Base-by-base conservation (phyloP, 2,329 filamentous ascomycete species). In the Xylariomycetidae sp. region DNA sequence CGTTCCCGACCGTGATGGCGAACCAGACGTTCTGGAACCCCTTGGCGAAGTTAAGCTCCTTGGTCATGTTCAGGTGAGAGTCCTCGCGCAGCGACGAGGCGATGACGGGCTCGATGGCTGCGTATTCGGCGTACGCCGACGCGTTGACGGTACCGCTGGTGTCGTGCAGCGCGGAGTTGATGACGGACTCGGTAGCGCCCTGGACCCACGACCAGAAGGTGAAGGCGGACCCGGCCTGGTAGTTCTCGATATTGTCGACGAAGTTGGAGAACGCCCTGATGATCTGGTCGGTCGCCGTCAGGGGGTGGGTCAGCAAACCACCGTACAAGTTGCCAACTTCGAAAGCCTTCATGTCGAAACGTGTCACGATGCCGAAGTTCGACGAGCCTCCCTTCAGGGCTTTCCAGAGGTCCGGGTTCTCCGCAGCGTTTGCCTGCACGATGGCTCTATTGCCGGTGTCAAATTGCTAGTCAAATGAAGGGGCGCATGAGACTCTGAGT, bases 321-420 rank as follows among this genome's bases (percentile, higher is more conserved):
- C 45, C 42, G 42, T 41, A 48, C 12, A 48, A 28, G 2, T 34
- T 10, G 14, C 31, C 26, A 4, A 35, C 23, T 10, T 38, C 33
- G 15, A 48, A 36, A 13, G 36, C 41, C 25, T 46, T 28, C 40
- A 48, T 36, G 23, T 59, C 55, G 40, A 59, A 48, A 13, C 44
- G 41, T 4, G 62, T 55, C 8, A 57, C 49, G 36, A 61, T 49
- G 31, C 63, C 66, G 25, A 67, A 67, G 45, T 70, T 71, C 38
- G 57, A 63, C 10, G 56, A 54, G 27, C 68, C 68, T 10, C 67
- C 68, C 34, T 64, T 63, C 3, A 69, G 51, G 1, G 66, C 67
- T 31, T 54, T 56, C 44, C 53, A 70, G 3, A 72, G 56, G 34
- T 70, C 65, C 0, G 46, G 9, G 40, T 68, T 55, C 3, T 53